Base-by-base conservation (phyloP, 2,329 filamentous ascomycete genomes). In the Colletotrichum lupini region DNA sequence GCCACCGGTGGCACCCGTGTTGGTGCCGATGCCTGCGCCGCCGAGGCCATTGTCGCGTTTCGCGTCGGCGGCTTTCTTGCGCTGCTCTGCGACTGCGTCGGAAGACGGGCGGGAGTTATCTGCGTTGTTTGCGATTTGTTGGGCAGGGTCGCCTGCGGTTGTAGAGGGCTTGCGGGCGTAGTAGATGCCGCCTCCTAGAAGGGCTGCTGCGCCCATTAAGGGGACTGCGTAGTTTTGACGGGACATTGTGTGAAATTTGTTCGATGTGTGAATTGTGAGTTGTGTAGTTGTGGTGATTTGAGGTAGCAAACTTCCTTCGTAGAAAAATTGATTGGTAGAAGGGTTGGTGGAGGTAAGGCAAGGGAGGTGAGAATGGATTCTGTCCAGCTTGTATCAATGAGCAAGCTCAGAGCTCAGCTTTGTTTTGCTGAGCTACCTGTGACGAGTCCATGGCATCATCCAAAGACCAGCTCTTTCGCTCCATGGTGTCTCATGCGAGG, bases 21-120 rank as follows among this genome's bases (percentile, higher is more conserved):
- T 82, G 32, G 75, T 75, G 35, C 81, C 81, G 6, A 82, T 74
- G 26, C 81, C 81, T 12, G 80, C 81, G 30, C 80, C 80, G 14
- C 75, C 37, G 49, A 82, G 75, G 7, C 79, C 80, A 3, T 71
- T 59, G 19, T 80, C 79, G 60, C 77, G 80, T 63, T 82, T 82
- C 26, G 79, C 75, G 12, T 81, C 75, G 4, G 77, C 78, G 7
- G 68, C 63, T 24, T 72, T 56, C 35, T 72, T 72, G n/a, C 60
- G 67, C 35, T 42, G 24, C 26, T 63, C 56, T 14, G 55, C 59
- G 0, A 65, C 56, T 14, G 74, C 63, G 42, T 75, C 74, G 30
- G 74, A 57, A 5, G 58, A 63, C 4, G 72, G 72, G 35, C 72
- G 74, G 4, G 58, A 37, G 32, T 64, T 71, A n/a, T 62, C 26